Evolutionary conservation across 768 basidiomycete genomes (phyloP).

Genomic region (Psilocybe azurescens): DNA sequence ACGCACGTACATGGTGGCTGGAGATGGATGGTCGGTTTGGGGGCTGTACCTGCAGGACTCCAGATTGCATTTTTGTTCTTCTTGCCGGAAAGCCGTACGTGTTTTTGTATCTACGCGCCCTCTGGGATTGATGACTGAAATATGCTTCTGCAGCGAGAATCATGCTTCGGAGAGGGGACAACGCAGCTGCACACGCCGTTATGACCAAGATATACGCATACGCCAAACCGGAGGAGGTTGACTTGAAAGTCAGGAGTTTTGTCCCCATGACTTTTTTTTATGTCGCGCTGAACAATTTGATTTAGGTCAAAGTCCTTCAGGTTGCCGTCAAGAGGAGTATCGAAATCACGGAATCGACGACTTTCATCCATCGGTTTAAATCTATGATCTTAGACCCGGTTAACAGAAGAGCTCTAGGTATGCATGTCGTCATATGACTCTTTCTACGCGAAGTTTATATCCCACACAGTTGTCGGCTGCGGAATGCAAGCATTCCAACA

Average conservation of each 20-base stretch:
- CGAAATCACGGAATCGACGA: constrained; percentile 64
- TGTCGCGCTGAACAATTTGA: background rate
- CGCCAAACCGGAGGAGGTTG: constrained; percentile 67
- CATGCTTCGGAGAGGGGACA: constrained; percentile 59
- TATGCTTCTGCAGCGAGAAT: constrained; percentile 49
- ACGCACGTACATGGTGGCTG: constrained; percentile 65
- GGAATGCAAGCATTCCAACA: constrained; percentile 88
- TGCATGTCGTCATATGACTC: constrained; percentile 25
- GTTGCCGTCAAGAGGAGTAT: constrained; percentile 66
- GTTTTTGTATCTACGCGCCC: background rate
- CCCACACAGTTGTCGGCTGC: constrained; percentile 64
- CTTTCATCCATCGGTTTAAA: constrained; percentile 57
- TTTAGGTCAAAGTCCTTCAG: constrained; percentile 61
- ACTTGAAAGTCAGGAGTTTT: constrained; percentile 56
- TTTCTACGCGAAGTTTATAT: background rate
- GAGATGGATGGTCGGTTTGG: constrained; percentile 86
- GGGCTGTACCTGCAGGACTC: constrained; percentile 68
- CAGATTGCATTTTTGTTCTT: constrained; percentile 66
- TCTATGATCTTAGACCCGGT: constrained; percentile 61
- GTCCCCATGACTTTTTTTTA: background rate
- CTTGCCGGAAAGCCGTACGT: constrained; percentile 80
- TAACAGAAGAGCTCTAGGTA: constrained; percentile 75
- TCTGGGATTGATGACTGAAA: background rate
- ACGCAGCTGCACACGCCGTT: constrained; percentile 54
- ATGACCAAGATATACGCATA: constrained; percentile 72